Evolutionary conservation across 176 grass and related monocot genomes (phyloP), one percentile per base, ranked within the genome.

Genomic region (bread wheat (Triticum aestivum)): DNA sequence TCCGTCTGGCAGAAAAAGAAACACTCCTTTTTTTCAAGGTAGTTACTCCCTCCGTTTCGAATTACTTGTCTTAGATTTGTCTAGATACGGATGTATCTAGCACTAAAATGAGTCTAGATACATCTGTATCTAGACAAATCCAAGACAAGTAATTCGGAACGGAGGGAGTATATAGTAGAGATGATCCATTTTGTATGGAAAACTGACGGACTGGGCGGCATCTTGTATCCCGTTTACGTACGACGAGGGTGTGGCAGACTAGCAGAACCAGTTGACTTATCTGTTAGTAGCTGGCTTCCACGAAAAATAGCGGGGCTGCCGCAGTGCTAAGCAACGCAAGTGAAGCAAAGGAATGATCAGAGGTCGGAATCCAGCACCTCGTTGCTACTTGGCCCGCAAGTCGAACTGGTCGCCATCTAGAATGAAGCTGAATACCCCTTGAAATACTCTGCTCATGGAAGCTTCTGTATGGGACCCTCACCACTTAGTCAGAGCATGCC

Each of bases 321-420:
- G 72, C 86, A 11, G 9, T 5, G 10, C 10, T 21, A 62, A n/a
- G 51, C 37, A 62, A 62, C 10, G 51, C 15, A 29, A 8, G 64
- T 42, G 65, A 84, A 34, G 24, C n/a, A 54, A 32, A 72, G 52
- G 27, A 11, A 23, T 17, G 26, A 11, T 65, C 38, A 1, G 10
- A 21, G 12, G 51, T n/a, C 49, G 8, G 2, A 67, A 82, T 12
- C n/a, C 74, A 72, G 54, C 70, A 79, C 58, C 30, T 84, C 39
- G 41, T 14, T 30, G 61, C 83, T 86, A 34, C 84, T 78, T 86
- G 88, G 64, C 21, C 64, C 13, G 29, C 63, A 90, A 77, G 88
- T 14, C 62, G 18, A 21, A 54, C 51, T 7, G 51, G 15, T 54
- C 87, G 54, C 73, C 87, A 37, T 91, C 85, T 84, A 83, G 85